Conservation (phyloP, 108 stramenopile species). For the Cylindrotheca closterium region DNA sequence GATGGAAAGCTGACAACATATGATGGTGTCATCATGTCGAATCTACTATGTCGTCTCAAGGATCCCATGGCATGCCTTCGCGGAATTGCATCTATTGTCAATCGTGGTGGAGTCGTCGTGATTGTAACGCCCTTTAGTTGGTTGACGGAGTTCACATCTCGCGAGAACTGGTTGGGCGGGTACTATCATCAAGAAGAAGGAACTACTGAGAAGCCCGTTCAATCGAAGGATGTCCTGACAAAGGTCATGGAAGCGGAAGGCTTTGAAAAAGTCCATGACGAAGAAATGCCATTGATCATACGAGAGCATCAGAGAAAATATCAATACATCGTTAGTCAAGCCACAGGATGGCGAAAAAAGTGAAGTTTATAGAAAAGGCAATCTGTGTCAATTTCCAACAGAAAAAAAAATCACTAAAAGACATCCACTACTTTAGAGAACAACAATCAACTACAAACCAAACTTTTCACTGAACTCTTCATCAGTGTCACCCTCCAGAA, state of each 20-base stretch:
- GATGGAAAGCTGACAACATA: constrained; percentile 57
- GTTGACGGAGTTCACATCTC: constrained; percentile 84
- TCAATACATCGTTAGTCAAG: constrained; percentile 88
- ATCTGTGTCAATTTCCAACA: too few relatives aligned
- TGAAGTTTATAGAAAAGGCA: too few relatives aligned
- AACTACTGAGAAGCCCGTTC: constrained; percentile 40
- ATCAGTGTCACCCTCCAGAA: too few relatives aligned
- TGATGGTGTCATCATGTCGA: constrained; percentile 85
- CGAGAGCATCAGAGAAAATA: constrained; percentile 90
- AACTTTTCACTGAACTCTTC: too few relatives aligned
- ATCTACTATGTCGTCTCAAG: constrained; percentile 84
- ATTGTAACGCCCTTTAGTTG: constrained; percentile 86
- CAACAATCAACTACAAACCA: too few relatives aligned
- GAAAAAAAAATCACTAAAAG: too few relatives aligned
- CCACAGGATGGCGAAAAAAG: constrained; percentile 72
- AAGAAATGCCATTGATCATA: constrained; percentile 82
- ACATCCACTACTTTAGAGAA: too few relatives aligned
- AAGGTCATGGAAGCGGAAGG: constrained; percentile 67
- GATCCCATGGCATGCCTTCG: constrained; percentile 77
- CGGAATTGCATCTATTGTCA: constrained; percentile 63
- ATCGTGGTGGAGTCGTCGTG: constrained; percentile 81
- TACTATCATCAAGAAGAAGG: constrained; percentile 55
- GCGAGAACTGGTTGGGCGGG: constrained; percentile 72
- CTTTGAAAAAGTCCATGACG: constrained; percentile 74
- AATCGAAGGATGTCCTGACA: constrained; percentile 62